These are phyloP conservation scores for Theobroma cacao DNA, from an alignment of 345 rosid species.

Conservation along the genomic window DNA sequence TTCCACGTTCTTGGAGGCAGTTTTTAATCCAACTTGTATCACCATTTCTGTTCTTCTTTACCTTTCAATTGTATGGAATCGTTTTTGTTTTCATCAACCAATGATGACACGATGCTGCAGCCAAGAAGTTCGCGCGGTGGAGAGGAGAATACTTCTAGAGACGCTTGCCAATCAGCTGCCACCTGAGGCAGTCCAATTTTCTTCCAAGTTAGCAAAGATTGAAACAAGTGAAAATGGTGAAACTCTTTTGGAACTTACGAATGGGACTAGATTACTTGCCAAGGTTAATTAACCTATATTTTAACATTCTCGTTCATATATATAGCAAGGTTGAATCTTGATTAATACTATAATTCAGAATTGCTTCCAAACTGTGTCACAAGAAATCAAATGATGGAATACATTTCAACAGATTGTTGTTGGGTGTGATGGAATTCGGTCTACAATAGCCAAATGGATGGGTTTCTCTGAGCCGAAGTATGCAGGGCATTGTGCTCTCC, in stretches of 20 bases:
- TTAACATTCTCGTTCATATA: neutral
- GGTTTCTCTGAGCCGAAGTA: conserved; percentile 81
- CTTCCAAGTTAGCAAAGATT: conserved; percentile 60
- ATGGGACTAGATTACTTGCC: conserved; percentile 59
- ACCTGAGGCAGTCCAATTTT: conserved; percentile 56
- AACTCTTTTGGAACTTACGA: conserved; percentile 52
- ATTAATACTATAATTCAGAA: neutral
- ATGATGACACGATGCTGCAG: conserved; percentile 26
- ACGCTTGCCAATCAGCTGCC: conserved; percentile 76
- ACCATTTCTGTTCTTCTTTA: neutral
- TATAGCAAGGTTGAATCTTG: neutral
- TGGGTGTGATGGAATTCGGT: conserved; percentile 84
- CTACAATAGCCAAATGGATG: conserved; percentile 83
- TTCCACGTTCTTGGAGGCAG: neutral
- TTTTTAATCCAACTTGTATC: neutral
- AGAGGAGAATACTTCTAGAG: conserved; percentile 77
- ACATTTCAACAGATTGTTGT: conserved; percentile 62
- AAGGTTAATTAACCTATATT: conserved; percentile 36
- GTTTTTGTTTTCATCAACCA: neutral
- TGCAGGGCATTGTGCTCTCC: conserved; percentile 75
- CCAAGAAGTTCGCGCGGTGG: conserved; percentile 95
- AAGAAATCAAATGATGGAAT: neutral
- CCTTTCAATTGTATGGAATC: neutral
- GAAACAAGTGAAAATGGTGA: conserved; percentile 42
- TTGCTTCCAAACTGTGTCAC: neutral